Evolutionary conservation across 1,139 yeast species (phyloP).

Genomic region (Yamadazyma mexicana): DNA sequence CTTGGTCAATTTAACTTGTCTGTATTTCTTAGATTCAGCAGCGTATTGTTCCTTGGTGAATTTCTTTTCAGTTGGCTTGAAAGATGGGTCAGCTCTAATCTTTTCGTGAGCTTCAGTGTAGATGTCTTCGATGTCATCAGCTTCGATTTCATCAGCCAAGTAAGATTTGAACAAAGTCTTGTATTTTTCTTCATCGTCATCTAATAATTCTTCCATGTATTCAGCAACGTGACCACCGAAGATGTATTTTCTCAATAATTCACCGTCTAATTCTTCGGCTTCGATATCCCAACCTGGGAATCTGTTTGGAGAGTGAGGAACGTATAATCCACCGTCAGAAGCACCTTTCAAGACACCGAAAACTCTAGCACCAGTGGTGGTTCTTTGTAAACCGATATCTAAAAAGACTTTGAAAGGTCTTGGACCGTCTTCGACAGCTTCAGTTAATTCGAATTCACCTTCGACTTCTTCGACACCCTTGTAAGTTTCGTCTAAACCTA

Average conservation of each 20-base stretch:
- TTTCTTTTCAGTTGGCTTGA: conserved; percentile 91
- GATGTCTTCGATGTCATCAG: conserved; percentile 94
- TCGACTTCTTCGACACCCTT: conserved; percentile 98
- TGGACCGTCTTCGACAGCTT: conserved; percentile 99
- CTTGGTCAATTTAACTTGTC: conserved; percentile 81
- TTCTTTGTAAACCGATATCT: conserved; percentile 99
- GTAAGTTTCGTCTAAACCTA: conserved; percentile 98
- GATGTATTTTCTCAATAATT: conserved; percentile 97
- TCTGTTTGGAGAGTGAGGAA: conserved; percentile 99
- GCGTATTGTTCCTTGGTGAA: conserved; percentile 97
- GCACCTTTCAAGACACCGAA: conserved; percentile 99
- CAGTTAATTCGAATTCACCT: conserved; percentile 98
- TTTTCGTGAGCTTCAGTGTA: conserved; percentile 93
- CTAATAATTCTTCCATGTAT: conserved; percentile 99
- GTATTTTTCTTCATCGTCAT: conserved; percentile 99
- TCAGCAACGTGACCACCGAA: conserved; percentile 99
- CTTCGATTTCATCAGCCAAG: conserved; percentile 96
- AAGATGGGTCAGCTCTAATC: conserved; percentile 94
- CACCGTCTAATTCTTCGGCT: conserved; percentile 97
- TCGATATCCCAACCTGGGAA: conserved; percentile 99
- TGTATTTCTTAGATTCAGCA: conserved; percentile 94
- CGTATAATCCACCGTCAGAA: conserved; percentile 99
- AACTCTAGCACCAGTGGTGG: conserved; percentile 99
- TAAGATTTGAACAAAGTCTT: conserved; percentile 93
- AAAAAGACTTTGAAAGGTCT: conserved; percentile 99